Evolutionary conservation across 345 rosid species (phyloP).

Genomic region (Cardamine occulta): DNA sequence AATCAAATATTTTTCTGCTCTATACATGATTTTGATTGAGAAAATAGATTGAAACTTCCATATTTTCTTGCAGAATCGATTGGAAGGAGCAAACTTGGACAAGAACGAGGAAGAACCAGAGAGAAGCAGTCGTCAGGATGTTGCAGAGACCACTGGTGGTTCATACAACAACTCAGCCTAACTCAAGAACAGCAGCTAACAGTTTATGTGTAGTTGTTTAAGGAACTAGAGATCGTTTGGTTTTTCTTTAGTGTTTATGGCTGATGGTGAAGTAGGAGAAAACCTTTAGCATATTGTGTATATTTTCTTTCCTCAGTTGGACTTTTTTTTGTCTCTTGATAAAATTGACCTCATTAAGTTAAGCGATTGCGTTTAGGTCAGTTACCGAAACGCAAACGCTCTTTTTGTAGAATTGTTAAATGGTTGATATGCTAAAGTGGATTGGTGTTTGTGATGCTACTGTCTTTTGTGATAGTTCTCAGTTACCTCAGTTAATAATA

Average conservation of each 20-base stretch:
- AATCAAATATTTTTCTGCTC: not conserved
- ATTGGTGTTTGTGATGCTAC: not conserved
- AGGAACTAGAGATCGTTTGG: conserved; percentile 24
- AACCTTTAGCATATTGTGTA: conserved; percentile 14
- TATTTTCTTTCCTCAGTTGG: conserved; percentile 6
- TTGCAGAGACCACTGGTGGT: conserved; percentile 45
- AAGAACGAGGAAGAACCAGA: conserved; percentile 52
- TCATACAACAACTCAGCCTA: conserved; percentile 37
- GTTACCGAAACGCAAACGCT: conserved; percentile 7
- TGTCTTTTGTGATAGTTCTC: too few species aligned
- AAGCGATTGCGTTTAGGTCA: conserved; percentile 3
- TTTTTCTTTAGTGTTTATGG: conserved; percentile 6
- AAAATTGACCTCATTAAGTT: not conserved
- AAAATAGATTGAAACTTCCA: not conserved
- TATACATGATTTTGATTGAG: not conserved
- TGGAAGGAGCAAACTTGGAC: conserved; percentile 54
- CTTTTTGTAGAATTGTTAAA: not conserved
- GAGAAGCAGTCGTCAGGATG: conserved; percentile 34
- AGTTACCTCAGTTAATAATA: too few species aligned
- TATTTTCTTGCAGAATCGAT: conserved; percentile 53
- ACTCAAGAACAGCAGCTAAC: conserved; percentile 26
- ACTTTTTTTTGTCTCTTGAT: not conserved
- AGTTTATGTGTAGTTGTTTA: conserved; percentile 23
- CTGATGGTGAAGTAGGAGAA: conserved; percentile 14
- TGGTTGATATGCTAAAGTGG: not conserved